Evolutionary conservation across 768 basidiomycete genomes (phyloP).

Genomic region (Artomyces pyxidatus): DNA sequence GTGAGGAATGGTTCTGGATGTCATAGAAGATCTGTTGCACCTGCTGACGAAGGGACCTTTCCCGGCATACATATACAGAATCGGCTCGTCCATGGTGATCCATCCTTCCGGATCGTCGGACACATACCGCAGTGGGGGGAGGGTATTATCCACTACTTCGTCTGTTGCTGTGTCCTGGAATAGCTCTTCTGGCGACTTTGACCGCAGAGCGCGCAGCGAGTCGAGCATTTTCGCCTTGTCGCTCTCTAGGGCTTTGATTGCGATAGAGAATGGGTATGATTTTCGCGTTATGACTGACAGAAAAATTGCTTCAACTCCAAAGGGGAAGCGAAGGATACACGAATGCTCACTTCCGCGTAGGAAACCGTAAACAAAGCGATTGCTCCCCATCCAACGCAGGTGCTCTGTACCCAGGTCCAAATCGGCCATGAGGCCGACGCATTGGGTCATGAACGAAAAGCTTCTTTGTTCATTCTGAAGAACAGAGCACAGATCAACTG

Average conservation of each 20-base stretch:
- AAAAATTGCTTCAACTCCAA: neutral
- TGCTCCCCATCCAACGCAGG: slow-evolving; percentile 80
- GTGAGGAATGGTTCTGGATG: slow-evolving; percentile 3
- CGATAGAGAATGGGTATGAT: slow-evolving; percentile 61
- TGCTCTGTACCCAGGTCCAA: slow-evolving; percentile 78
- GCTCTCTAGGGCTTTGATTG: slow-evolving; percentile 56
- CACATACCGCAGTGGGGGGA: slow-evolving; percentile 41
- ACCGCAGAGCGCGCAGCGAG: slow-evolving; percentile 31
- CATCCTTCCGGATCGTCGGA: slow-evolving; percentile 50
- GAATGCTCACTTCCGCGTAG: slow-evolving; percentile 54
- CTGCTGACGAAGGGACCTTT: slow-evolving; percentile 70
- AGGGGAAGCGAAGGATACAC: neutral
- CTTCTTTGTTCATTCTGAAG: slow-evolving; percentile 53
- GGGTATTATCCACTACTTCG: slow-evolving; percentile 12
- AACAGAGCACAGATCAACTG: slow-evolving; percentile 72
- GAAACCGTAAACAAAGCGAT: slow-evolving; percentile 68
- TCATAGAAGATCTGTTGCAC: slow-evolving; percentile 25
- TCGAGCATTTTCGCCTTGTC: slow-evolving; percentile 71
- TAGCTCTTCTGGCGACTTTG: slow-evolving; percentile 10
- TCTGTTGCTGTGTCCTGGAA: slow-evolving; percentile 10
- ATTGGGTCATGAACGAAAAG: slow-evolving; percentile 80
- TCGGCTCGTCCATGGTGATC: slow-evolving; percentile 59
- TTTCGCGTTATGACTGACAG: slow-evolving; percentile 48
- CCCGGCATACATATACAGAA: slow-evolving; percentile 67
- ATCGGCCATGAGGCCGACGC: slow-evolving; percentile 80